Evolutionary conservation across 768 basidiomycete species (phyloP).

Genomic region (Termitomyces sp.): DNA sequence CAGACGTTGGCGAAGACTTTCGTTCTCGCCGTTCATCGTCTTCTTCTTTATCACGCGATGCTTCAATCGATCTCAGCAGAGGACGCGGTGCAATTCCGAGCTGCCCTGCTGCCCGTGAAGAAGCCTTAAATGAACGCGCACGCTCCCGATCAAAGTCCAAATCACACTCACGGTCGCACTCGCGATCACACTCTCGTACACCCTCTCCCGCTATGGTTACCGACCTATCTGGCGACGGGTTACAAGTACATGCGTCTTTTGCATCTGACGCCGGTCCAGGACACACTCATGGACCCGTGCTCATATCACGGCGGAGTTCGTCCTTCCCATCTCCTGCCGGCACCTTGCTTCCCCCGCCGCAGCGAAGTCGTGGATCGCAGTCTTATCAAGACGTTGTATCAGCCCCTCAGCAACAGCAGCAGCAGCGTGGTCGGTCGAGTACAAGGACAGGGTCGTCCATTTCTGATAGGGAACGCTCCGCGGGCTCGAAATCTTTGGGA

Average conservation of each 20-base stretch:
- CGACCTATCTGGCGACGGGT: constrained; percentile 6
- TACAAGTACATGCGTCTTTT: not conserved
- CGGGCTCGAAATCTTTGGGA: constrained; percentile 20
- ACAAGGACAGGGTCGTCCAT: constrained; percentile 51
- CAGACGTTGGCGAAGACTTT: constrained; percentile 52
- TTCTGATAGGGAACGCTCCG: constrained; percentile 40
- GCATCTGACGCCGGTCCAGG: constrained; percentile 12
- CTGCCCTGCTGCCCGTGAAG: constrained; percentile 2
- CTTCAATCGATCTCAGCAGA: constrained; percentile 1
- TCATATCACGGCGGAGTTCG: constrained; percentile 6
- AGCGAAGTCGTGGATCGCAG: constrained; percentile 20
- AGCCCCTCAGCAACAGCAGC: not conserved
- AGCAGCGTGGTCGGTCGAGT: constrained; percentile 48
- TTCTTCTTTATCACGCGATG: constrained; percentile 1
- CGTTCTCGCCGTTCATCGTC: constrained; percentile 20
- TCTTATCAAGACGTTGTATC: constrained; percentile 16
- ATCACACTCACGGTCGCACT: constrained; percentile 28
- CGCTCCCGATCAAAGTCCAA: constrained; percentile 21
- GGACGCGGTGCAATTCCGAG: constrained; percentile 12
- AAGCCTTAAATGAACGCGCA: constrained; percentile 6
- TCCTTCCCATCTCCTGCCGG: constrained; percentile 12
- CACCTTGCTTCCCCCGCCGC: constrained; percentile 23
- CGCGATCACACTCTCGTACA: constrained; percentile 40
- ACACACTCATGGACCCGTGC: constrained; percentile 15
- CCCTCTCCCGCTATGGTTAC: constrained; percentile 35